These are phyloP conservation scores for Candida frijolesensis DNA, from an alignment of 1,139 yeast species.

Conservation along the genomic window DNA sequence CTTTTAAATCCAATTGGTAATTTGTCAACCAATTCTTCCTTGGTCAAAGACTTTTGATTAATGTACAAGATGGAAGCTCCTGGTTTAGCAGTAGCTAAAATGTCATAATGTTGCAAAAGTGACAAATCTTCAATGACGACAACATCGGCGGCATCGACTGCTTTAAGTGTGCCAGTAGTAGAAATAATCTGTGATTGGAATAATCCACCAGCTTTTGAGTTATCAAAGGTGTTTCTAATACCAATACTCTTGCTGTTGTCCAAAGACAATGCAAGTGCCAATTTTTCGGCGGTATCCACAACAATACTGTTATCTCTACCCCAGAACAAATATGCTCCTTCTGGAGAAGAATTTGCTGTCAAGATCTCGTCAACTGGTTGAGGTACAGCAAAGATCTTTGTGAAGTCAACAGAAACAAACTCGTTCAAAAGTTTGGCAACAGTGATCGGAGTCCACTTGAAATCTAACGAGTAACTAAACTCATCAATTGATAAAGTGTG, in stretches of 20 bases:
- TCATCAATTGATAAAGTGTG: slow-evolving; percentile 48
- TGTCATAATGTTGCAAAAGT: slow-evolving; percentile 58
- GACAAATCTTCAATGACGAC: slow-evolving; percentile 62
- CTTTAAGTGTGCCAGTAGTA: slow-evolving; percentile 29
- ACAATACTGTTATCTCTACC: slow-evolving; percentile 61
- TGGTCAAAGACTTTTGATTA: slow-evolving; percentile 35
- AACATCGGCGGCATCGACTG: slow-evolving; percentile 63
- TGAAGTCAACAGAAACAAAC: slow-evolving; percentile 34
- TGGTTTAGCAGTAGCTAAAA: slow-evolving; percentile 59
- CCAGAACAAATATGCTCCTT: slow-evolving; percentile 65
- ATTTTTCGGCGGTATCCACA: slow-evolving; percentile 59
- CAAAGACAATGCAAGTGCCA: slow-evolving; percentile 73
- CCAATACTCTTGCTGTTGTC: slow-evolving; percentile 57
- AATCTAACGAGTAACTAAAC: slow-evolving; percentile 52
- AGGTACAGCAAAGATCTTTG: slow-evolving; percentile 14
- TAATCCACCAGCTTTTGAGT: slow-evolving; percentile 70
- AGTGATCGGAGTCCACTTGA: slow-evolving; percentile 60
- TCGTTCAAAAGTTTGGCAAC: slow-evolving; percentile 47
- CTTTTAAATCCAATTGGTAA: slow-evolving; percentile 58
- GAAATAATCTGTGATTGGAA: slow-evolving; percentile 74
- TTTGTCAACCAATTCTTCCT: slow-evolving; percentile 49
- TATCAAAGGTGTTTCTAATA: slow-evolving; percentile 71
- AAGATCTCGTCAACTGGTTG: slow-evolving; percentile 19
- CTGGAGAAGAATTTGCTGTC: slow-evolving; percentile 47
- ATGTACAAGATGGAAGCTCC: slow-evolving; percentile 60